Evolutionary conservation across 2,329 filamentous ascomycete genomes (phyloP), one percentile per base, ranked within the genome.

Genomic region (Fusarium hainanense): DNA sequence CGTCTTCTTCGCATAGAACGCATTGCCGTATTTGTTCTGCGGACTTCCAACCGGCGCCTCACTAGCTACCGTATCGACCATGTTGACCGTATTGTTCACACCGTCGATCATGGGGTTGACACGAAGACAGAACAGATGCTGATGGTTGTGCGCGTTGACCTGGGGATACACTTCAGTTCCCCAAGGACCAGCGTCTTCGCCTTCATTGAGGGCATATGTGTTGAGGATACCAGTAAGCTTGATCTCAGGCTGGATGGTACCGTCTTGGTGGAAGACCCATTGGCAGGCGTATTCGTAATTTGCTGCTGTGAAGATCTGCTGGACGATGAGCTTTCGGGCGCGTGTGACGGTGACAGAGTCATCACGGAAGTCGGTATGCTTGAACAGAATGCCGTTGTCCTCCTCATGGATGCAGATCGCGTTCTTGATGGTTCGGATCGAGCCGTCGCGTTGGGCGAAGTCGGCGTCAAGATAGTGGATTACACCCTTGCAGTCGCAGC

Each of bases 391-490:
- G 8, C 94, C 94, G 3, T 89, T 88, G 70, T 98, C 94, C 82
- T 98, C 94, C 79, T 98, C 94, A 80, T 98, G 94, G 70, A 98
- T 94, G 79, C 94, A 98, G 72, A 98, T 92, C 40, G 94, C 94
- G 76, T 97, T 97, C 84, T 97, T 95, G 83, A 97, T 93, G 2
- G 90, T 92, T 6, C 90, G 89, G 28, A 92, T 84, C n/a, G 88
- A 87, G 25, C 94, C 94, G 7, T 89, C 88, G 16, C 89, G 87
- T 63, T 93, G 93, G 42, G 94, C 92, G 77, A 97, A 96, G 13
- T 91, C 88, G 4, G 93, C 93, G 74, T 97, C 93, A 79, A 98
- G 89, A 79, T 98, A 98, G 79, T 96, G 92, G 74, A 98, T 97
- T 1, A 90, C 89, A 16, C 93, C 93, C 80, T 97, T 96, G 86